A percentile compares a stretch with the other conserved stretches of the same genome.
Evolutionary conservation across 352 stramenopile species (phyloP).

Genomic region (Pythium plurisporium): DNA sequence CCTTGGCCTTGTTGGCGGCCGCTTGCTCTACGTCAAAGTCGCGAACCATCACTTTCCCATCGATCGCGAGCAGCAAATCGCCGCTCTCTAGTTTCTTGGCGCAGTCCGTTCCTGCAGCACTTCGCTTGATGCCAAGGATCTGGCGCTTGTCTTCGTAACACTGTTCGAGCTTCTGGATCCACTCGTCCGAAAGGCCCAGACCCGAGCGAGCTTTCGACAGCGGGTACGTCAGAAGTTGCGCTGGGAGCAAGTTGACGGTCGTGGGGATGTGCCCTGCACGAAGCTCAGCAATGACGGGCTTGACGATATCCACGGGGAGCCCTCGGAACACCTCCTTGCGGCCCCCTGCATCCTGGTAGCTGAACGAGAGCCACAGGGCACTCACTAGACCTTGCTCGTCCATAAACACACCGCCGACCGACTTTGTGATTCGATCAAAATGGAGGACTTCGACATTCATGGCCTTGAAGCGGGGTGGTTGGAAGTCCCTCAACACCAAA

Average conservation of each 20-base stretch:
- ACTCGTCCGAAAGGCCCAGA: conserved; percentile 78
- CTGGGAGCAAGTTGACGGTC: conserved; percentile 59
- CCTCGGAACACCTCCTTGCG: conserved; percentile 85
- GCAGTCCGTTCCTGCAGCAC: conserved; percentile 62
- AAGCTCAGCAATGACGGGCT: conserved; percentile 59
- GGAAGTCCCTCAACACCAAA: conserved; percentile 77
- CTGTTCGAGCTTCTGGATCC: conserved; percentile 78
- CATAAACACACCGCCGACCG: conserved; percentile 82
- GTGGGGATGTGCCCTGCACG: conserved; percentile 36
- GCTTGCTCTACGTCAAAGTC: conserved; percentile 77
- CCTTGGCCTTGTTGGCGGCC: conserved; percentile 39
- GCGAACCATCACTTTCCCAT: conserved; percentile 66
- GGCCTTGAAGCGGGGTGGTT: conserved; percentile 81
- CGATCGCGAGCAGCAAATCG: conserved; percentile 82
- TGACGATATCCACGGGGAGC: conserved; percentile 59
- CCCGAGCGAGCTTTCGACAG: conserved; percentile 84
- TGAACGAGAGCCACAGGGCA: conserved; percentile 84
- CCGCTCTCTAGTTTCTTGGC: conserved; percentile 68
- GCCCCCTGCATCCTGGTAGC: conserved; percentile 72
- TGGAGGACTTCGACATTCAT: conserved; percentile 83
- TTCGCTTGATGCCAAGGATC: conserved; percentile 83
- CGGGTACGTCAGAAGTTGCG: conserved; percentile 78
- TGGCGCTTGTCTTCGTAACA: conserved; percentile 82
- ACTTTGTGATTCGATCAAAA: conserved; percentile 87
- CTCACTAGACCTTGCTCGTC: conserved; percentile 64